phyloP scores from a whole-genome alignment of 1,139 yeast species.

The Debaryomycetaceae sp. region DNA sequence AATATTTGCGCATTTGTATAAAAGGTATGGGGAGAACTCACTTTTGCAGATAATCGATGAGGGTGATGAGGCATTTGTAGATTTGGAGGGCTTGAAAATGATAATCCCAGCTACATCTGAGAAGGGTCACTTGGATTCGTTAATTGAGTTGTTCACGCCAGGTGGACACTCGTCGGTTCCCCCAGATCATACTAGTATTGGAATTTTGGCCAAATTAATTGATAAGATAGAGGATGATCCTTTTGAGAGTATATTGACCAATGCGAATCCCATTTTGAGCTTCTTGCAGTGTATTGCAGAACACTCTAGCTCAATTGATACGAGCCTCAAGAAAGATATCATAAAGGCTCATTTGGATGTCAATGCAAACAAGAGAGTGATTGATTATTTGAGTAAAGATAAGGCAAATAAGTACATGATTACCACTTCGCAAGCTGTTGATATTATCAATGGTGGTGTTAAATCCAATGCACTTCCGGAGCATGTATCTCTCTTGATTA shows the following conservation, averaged over 20 bases:
- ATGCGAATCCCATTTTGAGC: slow-evolving; percentile 39
- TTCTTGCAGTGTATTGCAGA: slow-evolving; percentile 46
- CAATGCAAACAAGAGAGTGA: slow-evolving; percentile 38
- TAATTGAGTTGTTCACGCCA: slow-evolving; percentile 36
- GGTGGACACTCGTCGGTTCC: slow-evolving; percentile 53
- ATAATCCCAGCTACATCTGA: slow-evolving; percentile 56
- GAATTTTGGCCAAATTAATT: slow-evolving; percentile 41
- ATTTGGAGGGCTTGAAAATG: slow-evolving; percentile 42
- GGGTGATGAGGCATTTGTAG: slow-evolving; percentile 34
- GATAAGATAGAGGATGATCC: slow-evolving; percentile 33
- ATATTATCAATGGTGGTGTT: slow-evolving; percentile 64
- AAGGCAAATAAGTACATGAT: slow-evolving; percentile 39
- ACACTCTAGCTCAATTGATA: slow-evolving; percentile 27
- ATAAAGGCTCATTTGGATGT: slow-evolving; percentile 39
- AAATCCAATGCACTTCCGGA: slow-evolving; percentile 78
- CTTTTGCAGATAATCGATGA: slow-evolving; percentile 44
- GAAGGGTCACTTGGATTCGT: slow-evolving; percentile 42
- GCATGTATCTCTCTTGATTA: slow-evolving; percentile 50
- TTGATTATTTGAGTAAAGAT: slow-evolving; percentile 27
- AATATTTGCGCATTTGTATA: slow-evolving; percentile 27
- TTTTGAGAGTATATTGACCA: slow-evolving; percentile 33
- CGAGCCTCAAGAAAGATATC: slow-evolving; percentile 32
- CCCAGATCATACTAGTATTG: slow-evolving; percentile 47
- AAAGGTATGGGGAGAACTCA: slow-evolving; percentile 38
- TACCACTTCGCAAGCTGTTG: slow-evolving; percentile 68